Base-by-base conservation (phyloP, 371 early-diverging fungal species). In the Blakeslea trispora region DNA sequence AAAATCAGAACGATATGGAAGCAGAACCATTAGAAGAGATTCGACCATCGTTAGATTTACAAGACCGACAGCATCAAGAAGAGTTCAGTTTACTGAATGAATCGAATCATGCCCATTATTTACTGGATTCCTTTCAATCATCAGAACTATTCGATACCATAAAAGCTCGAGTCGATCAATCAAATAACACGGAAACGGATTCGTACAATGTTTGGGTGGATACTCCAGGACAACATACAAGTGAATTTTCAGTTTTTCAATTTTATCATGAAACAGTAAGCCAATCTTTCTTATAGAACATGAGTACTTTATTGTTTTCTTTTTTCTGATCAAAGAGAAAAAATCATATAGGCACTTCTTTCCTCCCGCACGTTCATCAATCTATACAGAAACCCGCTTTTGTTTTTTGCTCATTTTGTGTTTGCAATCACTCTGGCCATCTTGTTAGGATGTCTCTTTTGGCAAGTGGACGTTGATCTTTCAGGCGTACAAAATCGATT, bases 401-500 rank as follows among this genome's bases (percentile, higher is more conserved):
- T 78, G 5, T 78, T 78, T 44, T 69, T 74, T 54, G 75, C 75
- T 0, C 78, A 74, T 46, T 57, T 68, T 50, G 61, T 42, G 2
- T 72, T 75, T 35, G 72, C 78, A 5, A 44, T 69, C 19, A 17
- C 66, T 0, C 40, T 75, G 14, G 79, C 75, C 13, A 54, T 88
- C 0, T 69, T 92, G 43, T 79, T 88, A 13, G 95, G 95, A 8
- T 66, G 81, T 2, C 61, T 93, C 24, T 95, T 87, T 60, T 95
- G 85, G 81, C 85, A 90, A 53, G 84, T 93, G 3, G 85, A 87
- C 41, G 81, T 84, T 53, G 86, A 91, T 53, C 69, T 95, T 2
- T 82, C 88, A 0, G 91, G 94, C 31, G 88, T 91, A 50, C 92
- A 93, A 67, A 93, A 93, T 62, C 76, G 94, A 14, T 69, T 91